Evolutionary conservation across 2,329 filamentous ascomycete species (phyloP).

Genomic region (Endocalyx cinctus): DNA sequence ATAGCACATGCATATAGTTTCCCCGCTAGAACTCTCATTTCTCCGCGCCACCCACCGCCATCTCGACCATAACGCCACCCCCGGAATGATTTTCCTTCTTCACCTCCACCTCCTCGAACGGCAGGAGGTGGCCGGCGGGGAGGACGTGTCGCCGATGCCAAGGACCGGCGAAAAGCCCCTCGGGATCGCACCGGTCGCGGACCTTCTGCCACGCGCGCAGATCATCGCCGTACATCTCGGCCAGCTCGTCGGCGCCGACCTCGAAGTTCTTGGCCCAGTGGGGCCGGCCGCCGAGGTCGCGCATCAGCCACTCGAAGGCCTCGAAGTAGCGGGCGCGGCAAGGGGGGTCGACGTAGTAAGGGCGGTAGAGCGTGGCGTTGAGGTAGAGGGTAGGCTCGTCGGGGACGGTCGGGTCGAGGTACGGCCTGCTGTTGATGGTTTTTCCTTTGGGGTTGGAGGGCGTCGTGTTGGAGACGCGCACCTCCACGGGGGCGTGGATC

Average conservation of each 20-base stretch:
- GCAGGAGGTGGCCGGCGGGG: slow-evolving; percentile 19
- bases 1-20: no score
- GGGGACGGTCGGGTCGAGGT: slow-evolving; percentile 64
- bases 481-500: slow-evolving; percentile 87
- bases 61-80: slow-evolving; percentile 16
- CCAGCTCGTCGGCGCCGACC: slow-evolving; percentile 55
- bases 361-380: slow-evolving; percentile 84
- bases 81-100: slow-evolving; percentile 17
- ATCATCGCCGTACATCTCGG: slow-evolving; percentile 63
- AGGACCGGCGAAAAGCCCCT: slow-evolving; percentile 83
- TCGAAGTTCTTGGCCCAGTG: slow-evolving; percentile 94
- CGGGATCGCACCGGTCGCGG: slow-evolving; percentile 66
- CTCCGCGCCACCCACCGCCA: no score
- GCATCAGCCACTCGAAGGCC: slow-evolving; percentile 89
- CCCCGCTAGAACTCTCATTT: no score
- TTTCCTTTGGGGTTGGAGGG: slow-evolving; percentile 25
- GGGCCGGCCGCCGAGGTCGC: slow-evolving; percentile 72
- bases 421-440: slow-evolving; percentile 31
- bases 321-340: slow-evolving; percentile 76
- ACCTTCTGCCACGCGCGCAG: slow-evolving; percentile 64
- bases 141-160: slow-evolving; percentile 77
- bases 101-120: slow-evolving; percentile 26
- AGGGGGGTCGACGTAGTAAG: slow-evolving; percentile 73
- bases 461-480: slow-evolving; percentile 74
- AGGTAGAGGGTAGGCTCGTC: slow-evolving; percentile 77